Percentiles rank a stretch among this genome's conserved stretches.
Conservation (phyloP, 2,329 filamentous ascomycete species). For the Acrocalymma vagum region DNA sequence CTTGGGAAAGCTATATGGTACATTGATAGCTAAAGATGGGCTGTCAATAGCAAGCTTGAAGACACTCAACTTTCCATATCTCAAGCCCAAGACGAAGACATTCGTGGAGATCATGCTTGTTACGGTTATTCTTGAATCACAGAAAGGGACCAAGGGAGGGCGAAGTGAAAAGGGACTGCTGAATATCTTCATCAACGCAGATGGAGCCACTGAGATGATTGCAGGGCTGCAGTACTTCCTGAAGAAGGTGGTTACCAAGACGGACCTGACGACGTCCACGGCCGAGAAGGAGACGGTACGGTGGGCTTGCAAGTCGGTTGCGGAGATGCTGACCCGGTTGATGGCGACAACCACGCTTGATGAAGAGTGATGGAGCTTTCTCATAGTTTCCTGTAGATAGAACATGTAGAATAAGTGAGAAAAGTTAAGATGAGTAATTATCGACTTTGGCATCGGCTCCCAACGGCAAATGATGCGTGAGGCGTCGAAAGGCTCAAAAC, state of each 20-base stretch:
- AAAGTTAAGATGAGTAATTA: too few relatives aligned
- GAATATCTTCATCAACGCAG: slow-evolving; percentile 72
- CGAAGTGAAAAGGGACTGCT: slow-evolving; percentile 67
- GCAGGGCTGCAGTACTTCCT: slow-evolving; percentile 83
- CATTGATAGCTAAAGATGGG: slow-evolving; percentile 67
- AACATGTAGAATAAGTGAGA: too few relatives aligned
- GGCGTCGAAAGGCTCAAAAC: too few relatives aligned
- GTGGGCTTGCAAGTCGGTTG: slow-evolving; percentile 52
- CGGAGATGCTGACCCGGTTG: slow-evolving; percentile 45
- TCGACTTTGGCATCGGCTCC: too few relatives aligned
- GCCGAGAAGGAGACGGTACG: slow-evolving; percentile 61
- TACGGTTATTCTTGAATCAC: slow-evolving; percentile 74
- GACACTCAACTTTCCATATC: slow-evolving; percentile 78
- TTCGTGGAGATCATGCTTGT: slow-evolving; percentile 86
- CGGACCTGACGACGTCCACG: slow-evolving; percentile 60
- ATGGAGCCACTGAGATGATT: slow-evolving; percentile 72
- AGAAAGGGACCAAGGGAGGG: slow-evolving; percentile 57
- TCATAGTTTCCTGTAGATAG: too few relatives aligned
- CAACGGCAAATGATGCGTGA: too few relatives aligned
- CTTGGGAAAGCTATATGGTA: slow-evolving; percentile 71
- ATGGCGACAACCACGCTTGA: slow-evolving; percentile 44
- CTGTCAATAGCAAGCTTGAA: slow-evolving; percentile 68
- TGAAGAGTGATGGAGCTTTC: slow-evolving; percentile 53
- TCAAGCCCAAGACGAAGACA: slow-evolving; percentile 77
- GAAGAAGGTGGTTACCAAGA: slow-evolving; percentile 75